A percentile compares a stretch with the other conserved stretches of the same genome.
These are phyloP conservation scores for Lactifluus pinguis DNA, from an alignment of 768 basidiomycete species.

Conservation along the genomic window DNA sequence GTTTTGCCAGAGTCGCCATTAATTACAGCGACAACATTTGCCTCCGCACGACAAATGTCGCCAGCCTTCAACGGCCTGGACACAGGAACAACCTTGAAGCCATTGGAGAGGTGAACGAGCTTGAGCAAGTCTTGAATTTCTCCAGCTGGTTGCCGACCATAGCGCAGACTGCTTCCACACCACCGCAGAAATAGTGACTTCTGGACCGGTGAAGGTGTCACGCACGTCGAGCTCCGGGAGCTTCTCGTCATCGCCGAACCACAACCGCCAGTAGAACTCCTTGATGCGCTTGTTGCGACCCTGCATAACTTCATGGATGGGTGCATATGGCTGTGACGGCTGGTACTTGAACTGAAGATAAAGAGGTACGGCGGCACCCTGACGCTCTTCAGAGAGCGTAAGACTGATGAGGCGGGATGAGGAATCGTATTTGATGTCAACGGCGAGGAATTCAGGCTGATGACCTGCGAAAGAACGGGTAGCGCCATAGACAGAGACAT, in stretches of 20 bases:
- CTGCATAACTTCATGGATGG: conserved; percentile 82
- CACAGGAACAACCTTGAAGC: conserved; percentile 70
- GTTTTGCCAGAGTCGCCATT: too few relatives aligned
- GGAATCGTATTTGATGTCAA: conserved; percentile 26
- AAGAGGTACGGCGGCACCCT: conserved; percentile 67
- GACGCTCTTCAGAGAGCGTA: conserved; percentile 78
- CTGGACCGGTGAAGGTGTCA: conserved; percentile 32
- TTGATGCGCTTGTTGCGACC: conserved; percentile 88
- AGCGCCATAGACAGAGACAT: conserved; percentile 63
- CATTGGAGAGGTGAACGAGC: too few relatives aligned
- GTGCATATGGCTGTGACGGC: conserved; percentile 80
- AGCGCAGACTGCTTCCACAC: conserved; percentile 82
- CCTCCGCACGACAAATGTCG: conserved; percentile 56
- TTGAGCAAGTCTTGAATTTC: conserved; percentile 57
- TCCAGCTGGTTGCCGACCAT: conserved; percentile 92
- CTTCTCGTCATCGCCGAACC: conserved; percentile 82
- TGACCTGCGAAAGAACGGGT: conserved; percentile 75
- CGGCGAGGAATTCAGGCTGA: conserved; percentile 57
- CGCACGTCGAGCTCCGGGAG: conserved; percentile 74
- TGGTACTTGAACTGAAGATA: conserved; percentile 76
- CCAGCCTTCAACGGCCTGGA: conserved; percentile 70
- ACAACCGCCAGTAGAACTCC: conserved; percentile 96
- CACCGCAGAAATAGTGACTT: conserved; percentile 69
- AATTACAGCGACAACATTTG: too few relatives aligned
- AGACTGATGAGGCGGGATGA: conserved; percentile 53